Base-by-base conservation (phyloP, 1,284 basidiomycete genomes). In the Ganoderma lingzhi region DNA sequence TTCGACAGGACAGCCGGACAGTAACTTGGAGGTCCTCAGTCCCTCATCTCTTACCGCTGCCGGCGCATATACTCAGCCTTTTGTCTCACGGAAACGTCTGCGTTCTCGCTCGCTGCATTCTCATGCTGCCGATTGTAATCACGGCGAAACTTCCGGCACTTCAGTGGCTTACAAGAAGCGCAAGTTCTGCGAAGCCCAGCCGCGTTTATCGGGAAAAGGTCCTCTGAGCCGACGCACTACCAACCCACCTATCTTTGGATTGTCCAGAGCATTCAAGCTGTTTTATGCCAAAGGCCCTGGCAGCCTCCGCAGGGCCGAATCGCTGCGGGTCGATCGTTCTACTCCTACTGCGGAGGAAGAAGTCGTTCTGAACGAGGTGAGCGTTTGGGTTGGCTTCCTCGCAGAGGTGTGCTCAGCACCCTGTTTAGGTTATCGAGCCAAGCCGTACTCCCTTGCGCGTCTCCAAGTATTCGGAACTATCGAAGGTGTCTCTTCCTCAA, bases 251-350 rank as follows among this genome's bases (percentile, higher is more conserved):
- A 32, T 44, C 45, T 9, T 42, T 8, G 30, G 62, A 19, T 64
- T 73, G 17, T 70, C 61, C 28, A 71, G 73, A 5, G 70, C 70
- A 17, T 71, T 71, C 62, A 63, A 63, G 15, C 68, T 67, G 10
- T 55, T 65, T 30, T 74, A 72, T 63, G 74, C 75, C 17, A 68
- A 64, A 19, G 67, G 70, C 17, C 68, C 74, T 17, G 75, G 71
- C 0, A 75, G 74, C 53, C 58, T 76, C 19, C 68, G 75, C 2
- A 64, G 75, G 28, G 74, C 75, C 5, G 73, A 74, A 35, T 75
- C 75, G 0, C 62, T 76, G 63, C 66, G 72, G 23, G 70, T 72
- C 5, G 68, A 72, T 15, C 12, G 56, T 2, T 55, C 63, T 12
- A 35, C 51, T 15, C 2, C 9, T 14, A 14, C 28, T 8, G 44